Conservation (phyloP, 257 asterid genomes). For the Coffea eugenioides region DNA sequence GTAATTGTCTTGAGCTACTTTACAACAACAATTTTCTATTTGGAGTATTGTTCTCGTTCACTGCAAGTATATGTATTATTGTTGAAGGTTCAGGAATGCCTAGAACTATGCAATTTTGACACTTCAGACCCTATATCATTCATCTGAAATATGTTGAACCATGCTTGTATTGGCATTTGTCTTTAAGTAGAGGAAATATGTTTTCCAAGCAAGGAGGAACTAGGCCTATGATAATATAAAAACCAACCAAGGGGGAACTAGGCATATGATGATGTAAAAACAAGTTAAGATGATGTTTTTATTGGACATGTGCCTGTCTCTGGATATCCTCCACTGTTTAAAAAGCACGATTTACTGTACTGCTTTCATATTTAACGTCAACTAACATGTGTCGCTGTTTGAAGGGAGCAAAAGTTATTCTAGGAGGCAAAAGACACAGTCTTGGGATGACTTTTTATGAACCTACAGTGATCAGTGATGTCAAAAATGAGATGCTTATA, state of each 20-base stretch:
- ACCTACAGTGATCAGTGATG: slow-evolving; percentile 85
- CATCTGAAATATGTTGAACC: not conserved
- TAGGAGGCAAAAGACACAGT: slow-evolving; percentile 86
- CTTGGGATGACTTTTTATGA: slow-evolving; percentile 91
- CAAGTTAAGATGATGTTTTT: not conserved
- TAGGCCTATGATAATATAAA: not conserved
- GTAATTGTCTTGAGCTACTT: not conserved
- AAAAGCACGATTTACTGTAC: not conserved
- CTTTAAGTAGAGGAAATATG: not conserved
- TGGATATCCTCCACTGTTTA: not conserved
- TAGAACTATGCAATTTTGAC: not conserved
- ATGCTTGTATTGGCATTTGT: not conserved
- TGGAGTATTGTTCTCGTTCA: not conserved
- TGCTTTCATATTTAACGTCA: not conserved
- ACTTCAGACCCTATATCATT: not conserved
- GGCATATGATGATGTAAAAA: not conserved
- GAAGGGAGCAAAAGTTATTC: slow-evolving; percentile 86
- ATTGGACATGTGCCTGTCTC: not conserved
- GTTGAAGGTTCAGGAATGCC: not conserved
- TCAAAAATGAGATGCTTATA: slow-evolving; percentile 75
- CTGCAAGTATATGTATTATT: not conserved
- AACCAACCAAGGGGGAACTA: not conserved
- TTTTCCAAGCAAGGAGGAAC: not conserved
- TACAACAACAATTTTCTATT: not conserved
- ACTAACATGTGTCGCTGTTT: slow-evolving; percentile 25